Conservation (phyloP, 805 yeast genomes). For the Yarrowia alimentaria region DNA sequence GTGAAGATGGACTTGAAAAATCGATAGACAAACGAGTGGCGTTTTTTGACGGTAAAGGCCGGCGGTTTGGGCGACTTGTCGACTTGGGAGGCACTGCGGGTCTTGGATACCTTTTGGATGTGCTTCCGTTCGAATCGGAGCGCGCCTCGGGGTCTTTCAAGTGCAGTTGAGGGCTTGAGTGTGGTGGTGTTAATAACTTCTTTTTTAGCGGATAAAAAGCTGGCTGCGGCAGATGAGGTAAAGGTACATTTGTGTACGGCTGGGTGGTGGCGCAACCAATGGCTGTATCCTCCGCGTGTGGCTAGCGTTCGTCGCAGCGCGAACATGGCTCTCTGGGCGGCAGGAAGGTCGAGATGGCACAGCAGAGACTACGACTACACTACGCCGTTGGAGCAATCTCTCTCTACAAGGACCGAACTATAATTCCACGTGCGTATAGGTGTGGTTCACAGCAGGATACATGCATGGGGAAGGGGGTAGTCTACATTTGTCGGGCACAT, state of each 20-base stretch:
- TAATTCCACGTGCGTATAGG: no score
- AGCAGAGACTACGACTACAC: no score
- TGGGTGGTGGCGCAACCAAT: no score
- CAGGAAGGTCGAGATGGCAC: no score
- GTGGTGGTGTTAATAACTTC: conserved; percentile 26
- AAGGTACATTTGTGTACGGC: not conserved
- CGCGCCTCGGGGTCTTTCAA: conserved; percentile 11
- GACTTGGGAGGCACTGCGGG: not conserved
- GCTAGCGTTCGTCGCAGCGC: no score
- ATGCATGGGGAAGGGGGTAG: no score
- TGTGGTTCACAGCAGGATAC: no score
- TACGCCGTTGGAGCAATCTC: no score
- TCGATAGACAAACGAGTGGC: conserved; percentile 24
- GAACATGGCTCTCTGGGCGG: no score
- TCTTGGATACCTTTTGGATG: not conserved
- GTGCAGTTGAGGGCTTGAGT: conserved; percentile 21
- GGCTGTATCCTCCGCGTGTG: no score
- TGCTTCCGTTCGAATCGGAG: conserved; percentile 14
- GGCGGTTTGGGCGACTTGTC: not conserved
- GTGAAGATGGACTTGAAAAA: conserved; percentile 24
- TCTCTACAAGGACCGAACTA: no score
- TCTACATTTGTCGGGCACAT: no score
- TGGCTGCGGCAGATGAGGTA: not conserved
- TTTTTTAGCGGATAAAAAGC: conserved; percentile 21
- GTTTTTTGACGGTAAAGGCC: conserved; percentile 12